Base-by-base conservation (phyloP, 2,329 filamentous ascomycete species). In the Teratosphaeriaceae sp. region DNA sequence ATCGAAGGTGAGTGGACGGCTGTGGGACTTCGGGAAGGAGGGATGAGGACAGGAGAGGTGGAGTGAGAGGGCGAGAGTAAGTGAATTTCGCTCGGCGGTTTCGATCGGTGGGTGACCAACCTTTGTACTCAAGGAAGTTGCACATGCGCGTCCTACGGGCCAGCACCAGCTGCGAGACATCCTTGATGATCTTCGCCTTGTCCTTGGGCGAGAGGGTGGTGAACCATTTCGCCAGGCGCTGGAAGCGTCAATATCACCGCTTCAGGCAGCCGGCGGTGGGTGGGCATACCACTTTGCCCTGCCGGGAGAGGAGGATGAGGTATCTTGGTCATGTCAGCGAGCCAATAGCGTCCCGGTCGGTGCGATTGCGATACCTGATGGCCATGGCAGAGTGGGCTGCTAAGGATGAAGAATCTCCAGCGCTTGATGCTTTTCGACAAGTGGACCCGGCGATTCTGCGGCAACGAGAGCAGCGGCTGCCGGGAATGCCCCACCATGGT, bases 101-200 rank as follows among this genome's bases (percentile, higher is more conserved):
- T n/a, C 45, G 31, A 5, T 42, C 26, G 48, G 45, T 50, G 50
- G 49, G 49, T 51, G 53, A 53, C 48, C 52, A 49, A 94, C 90
- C 90, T 81, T 98, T 98, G 70, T 98, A 98, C 66, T 98, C 92
- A 48, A 98, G 79, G 69, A 98, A 98, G 71, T 98, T 98, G 79
- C 92, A 98, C 92, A 98, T 98, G 66, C 92, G 88, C 47, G 92
- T 97, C 62, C 92, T 81, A 56, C 92, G 81, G 50, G 92, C 92
- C 55, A 98, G 82, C 56, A 98, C 92, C 38, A 97, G 85, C 70
- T 97, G 92, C 48, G 92, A 88, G 60, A 98, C 92, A 75, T 98
- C 92, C 71, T 98, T 98, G 77, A 98, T 90, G 65, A 98, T 97
- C 78, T 98, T 98, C 70, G 90, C 92, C 74, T 98, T 98, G 64